Conservation (phyloP, 768 basidiomycete genomes). For the Lanmaoa rubissima region DNA sequence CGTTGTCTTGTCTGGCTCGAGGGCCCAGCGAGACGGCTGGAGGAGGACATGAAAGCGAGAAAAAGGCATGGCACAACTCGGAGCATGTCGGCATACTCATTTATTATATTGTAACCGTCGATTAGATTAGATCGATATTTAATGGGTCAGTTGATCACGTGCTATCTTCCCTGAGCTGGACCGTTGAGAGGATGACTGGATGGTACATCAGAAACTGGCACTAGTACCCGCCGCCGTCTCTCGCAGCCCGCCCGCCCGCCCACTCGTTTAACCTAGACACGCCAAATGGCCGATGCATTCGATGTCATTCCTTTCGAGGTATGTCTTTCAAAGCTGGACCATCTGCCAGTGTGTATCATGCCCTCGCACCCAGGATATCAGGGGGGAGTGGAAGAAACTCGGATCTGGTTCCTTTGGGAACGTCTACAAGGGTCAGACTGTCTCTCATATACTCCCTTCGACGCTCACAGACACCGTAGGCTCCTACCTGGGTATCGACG, state of each 20-base stretch:
- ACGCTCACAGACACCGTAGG: constrained; percentile 42
- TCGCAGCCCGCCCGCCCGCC: constrained; percentile 1
- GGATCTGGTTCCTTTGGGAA: constrained; percentile 93
- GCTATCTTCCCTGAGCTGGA: constrained; percentile 16
- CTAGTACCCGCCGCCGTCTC: background rate
- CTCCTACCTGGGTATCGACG: constrained; percentile 90
- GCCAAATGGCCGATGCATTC: constrained; percentile 62
- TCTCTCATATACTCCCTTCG: background rate
- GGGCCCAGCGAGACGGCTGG: constrained; percentile 40
- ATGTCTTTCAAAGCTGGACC: constrained; percentile 18
- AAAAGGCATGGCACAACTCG: background rate
- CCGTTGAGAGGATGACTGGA: constrained; percentile 2
- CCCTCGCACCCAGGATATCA: constrained; percentile 63
- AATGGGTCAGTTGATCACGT: constrained; percentile 18
- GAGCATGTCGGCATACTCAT: background rate
- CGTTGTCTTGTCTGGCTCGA: constrained; percentile 50
- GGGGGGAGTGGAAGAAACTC: constrained; percentile 83
- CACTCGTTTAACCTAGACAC: background rate
- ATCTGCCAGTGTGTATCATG: background rate
- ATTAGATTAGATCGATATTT: constrained; percentile 14
- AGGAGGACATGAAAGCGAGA: constrained; percentile 30
- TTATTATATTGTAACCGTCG: background rate
- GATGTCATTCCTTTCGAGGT: constrained; percentile 89
- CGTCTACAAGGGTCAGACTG: constrained; percentile 67
- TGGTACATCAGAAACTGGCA: background rate